Conservation (phyloP, 768 basidiomycete genomes). For the Rhodotorula kratochvilovae region DNA sequence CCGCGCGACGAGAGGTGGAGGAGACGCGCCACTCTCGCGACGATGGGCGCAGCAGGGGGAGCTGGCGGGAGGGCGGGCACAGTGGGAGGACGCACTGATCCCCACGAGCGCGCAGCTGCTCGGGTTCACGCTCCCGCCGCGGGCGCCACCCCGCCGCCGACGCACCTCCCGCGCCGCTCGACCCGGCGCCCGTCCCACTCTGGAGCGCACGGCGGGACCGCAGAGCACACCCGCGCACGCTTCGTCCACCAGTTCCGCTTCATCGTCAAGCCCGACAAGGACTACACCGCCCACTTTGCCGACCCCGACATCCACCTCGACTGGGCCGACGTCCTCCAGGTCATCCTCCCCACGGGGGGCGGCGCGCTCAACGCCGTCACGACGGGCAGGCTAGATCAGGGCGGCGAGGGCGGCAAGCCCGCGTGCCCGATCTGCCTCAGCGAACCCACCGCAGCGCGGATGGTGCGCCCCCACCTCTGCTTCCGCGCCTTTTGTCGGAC, state of each 20-base stretch:
- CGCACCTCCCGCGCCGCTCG: constrained; percentile 51
- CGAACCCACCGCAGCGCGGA: constrained; percentile 74
- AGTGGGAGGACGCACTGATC: neutral
- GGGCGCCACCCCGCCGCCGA: constrained; percentile 58
- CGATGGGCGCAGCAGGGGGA: too few relatives aligned
- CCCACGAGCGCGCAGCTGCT: constrained; percentile 60
- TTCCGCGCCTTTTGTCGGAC: neutral
- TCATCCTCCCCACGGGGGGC: constrained; percentile 74
- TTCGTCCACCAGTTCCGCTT: constrained; percentile 36
- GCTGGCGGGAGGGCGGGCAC: too few relatives aligned
- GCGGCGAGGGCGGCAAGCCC: constrained; percentile 45
- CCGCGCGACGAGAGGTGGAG: neutral
- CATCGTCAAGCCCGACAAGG: constrained; percentile 42
- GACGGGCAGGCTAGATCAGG: constrained; percentile 42
- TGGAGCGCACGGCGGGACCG: neutral
- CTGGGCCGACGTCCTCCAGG: constrained; percentile 73
- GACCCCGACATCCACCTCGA: constrained; percentile 87
- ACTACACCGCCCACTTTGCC: constrained; percentile 84
- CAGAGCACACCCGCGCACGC: constrained; percentile 14
- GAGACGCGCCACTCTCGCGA: neutral
- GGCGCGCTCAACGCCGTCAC: constrained; percentile 66
- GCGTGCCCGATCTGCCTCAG: constrained; percentile 91
- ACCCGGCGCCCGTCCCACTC: constrained; percentile 57
- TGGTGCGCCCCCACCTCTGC: constrained; percentile 35
- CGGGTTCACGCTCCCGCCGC: constrained; percentile 86